A percentile compares a stretch with the other conserved stretches of the same genome.
These are phyloP conservation scores for Penicillium macrosclerotiorum DNA, from an alignment of 495 filamentous ascomycete species.

Conservation along the genomic window DNA sequence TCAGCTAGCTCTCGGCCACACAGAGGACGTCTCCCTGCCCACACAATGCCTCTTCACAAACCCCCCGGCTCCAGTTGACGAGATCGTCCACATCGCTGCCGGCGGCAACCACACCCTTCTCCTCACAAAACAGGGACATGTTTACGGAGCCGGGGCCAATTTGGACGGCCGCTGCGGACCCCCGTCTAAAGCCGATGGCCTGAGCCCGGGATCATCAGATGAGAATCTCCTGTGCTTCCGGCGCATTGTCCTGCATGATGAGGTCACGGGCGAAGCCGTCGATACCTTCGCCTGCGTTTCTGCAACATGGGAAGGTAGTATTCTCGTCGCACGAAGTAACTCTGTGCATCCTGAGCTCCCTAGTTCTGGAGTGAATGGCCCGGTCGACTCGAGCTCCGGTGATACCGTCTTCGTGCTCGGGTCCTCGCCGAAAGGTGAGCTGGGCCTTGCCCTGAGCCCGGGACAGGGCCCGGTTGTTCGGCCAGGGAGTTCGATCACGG, in stretches of 20 bases:
- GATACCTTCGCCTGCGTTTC: conserved; percentile 43
- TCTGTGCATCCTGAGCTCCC: too few relatives aligned
- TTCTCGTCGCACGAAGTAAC: too few relatives aligned
- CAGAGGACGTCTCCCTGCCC: conserved; percentile 68
- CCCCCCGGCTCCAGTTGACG: conserved; percentile 11
- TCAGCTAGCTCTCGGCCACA: conserved; percentile 78
- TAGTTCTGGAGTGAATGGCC: conserved; percentile 18
- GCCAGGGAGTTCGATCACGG: conserved; percentile 34
- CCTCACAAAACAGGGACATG: conserved; percentile 51
- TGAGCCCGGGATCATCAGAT: too few relatives aligned
- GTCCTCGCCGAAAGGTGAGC: conserved; percentile 64
- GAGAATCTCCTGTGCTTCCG: conserved; percentile 23
- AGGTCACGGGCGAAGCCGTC: conserved; percentile 1
- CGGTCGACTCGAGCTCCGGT: conserved; percentile 2
- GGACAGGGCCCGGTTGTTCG: conserved; percentile 3
- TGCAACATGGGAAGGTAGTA: conserved; percentile 74
- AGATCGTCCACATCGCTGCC: conserved; percentile 52
- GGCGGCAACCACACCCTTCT: conserved; percentile 90
- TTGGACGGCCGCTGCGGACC: conserved; percentile 47
- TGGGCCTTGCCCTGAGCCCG: conserved; percentile 54
- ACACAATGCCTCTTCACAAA: conserved; percentile 53
- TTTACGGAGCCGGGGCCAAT: conserved; percentile 64
- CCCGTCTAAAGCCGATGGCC: not conserved
- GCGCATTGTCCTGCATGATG: conserved; percentile 21
- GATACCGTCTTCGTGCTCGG: conserved; percentile 62